Base-by-base conservation (phyloP, 2,329 filamentous ascomycete genomes). In the Fusarium sp. region DNA sequence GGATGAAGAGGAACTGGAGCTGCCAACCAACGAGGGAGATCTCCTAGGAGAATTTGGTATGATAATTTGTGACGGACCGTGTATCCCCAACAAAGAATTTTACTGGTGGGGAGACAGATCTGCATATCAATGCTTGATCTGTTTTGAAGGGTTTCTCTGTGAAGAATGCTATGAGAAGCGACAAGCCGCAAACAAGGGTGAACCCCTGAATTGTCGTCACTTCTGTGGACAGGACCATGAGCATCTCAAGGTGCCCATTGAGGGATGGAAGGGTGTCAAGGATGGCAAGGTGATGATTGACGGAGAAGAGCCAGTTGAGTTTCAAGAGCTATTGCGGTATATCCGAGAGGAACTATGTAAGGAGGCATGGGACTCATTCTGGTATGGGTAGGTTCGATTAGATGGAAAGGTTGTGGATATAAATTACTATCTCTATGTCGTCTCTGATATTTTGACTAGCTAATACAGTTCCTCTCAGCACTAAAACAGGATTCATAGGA, bases 261-360 rank as follows among this genome's bases (percentile, higher is more conserved):
- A 75, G 31, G 73, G 73, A 2, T 75, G 73, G 73, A 17, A 55
- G 8, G 73, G 73, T 4, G 64, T 75, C 27, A 68, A 71, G 64
- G 66, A 73, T 33, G 72, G 72, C 6, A 66, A 70, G 22, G 31
- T 75, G 10, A 60, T 42, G 33, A 11, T 75, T n/a, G 73, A 75
- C 7, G 73, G 70, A 14, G 71, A 75, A 29, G 73, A 75, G 1
- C 63, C 62, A 2, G 35, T 74, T 8, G 64, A 63, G 33, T 71
- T 75, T 40, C 60, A 72, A 20, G 65, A 75, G 64, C 6, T 72
- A 16, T 17, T 73, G 14, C 59, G 36, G 6, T 42, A 67, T 36
- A 55, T 73, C 33, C 51, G 62, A 1, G 56, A 71, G 10, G 66
- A 73, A 2, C 6, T 75, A 4, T 70, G 69, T 20, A 64, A 67